phyloP scores from a whole-genome alignment of 345 rosid genomes.

The Ceriops decandra region DNA sequence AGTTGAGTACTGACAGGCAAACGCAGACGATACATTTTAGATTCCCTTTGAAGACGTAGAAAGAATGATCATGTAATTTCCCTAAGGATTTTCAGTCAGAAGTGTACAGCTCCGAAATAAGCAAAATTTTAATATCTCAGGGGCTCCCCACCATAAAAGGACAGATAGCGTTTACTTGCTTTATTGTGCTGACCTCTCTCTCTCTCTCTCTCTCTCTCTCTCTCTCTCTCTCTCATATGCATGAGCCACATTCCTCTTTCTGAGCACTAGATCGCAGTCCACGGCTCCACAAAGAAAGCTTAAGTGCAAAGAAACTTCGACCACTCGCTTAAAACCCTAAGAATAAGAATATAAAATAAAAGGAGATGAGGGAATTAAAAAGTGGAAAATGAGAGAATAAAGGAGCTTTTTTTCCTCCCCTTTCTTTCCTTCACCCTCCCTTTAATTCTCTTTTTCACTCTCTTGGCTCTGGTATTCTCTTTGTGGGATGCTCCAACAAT shows the following conservation, averaged over 20 bases:
- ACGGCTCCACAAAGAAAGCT: conserved; percentile 43
- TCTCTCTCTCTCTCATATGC: conserved; percentile 26
- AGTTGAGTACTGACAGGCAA: too few relatives aligned
- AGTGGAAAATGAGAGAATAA: conserved; percentile 31
- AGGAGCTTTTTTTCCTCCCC: conserved; percentile 17
- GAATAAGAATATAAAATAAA: conserved; percentile 45
- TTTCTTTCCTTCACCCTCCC: conserved; percentile 15
- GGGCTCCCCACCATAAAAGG: conserved; percentile 34
- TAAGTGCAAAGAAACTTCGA: conserved; percentile 47
- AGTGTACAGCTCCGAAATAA: conserved; percentile 6
- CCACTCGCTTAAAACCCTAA: conserved; percentile 64
- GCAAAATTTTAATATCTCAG: conserved; percentile 13
- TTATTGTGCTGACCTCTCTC: conserved; percentile 1
- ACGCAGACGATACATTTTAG: neutral
- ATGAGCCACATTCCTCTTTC: conserved; percentile 21
- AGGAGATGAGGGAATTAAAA: conserved; percentile 20
- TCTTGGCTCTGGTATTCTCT: conserved; percentile 43
- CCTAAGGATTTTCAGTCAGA: neutral
- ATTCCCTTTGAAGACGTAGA: too few relatives aligned
- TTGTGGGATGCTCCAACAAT: conserved; percentile 67
- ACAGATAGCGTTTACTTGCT: conserved; percentile 20
- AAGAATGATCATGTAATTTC: neutral
- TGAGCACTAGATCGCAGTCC: conserved; percentile 33
- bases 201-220: conserved; percentile 23
- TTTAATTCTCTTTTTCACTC: conserved; percentile 28